Percentiles rank a stretch among this genome's conserved stretches.
Evolutionary conservation across 805 yeast species (phyloP).

Genomic region (Dipodascus geniculatus): DNA sequence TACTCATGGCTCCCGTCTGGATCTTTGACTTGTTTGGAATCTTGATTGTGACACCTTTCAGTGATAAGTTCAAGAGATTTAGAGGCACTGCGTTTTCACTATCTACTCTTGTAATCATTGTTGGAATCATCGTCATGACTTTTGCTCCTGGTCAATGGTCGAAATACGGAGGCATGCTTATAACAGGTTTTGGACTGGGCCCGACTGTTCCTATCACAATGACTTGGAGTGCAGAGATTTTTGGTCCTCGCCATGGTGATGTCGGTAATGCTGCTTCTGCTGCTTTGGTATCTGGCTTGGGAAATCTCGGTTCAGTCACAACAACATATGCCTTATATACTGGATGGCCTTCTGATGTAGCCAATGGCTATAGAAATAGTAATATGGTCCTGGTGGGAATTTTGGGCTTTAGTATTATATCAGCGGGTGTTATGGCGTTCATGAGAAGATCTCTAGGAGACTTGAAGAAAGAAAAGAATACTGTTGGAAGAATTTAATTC

Average conservation of each 20-base stretch:
- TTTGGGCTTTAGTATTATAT: constrained; percentile 59
- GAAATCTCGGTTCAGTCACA: constrained; percentile 75
- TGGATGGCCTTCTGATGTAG: constrained; percentile 77
- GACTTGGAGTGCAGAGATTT: constrained; percentile 74
- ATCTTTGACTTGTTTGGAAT: constrained; percentile 71
- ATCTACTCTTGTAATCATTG: constrained; percentile 56
- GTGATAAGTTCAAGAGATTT: constrained; percentile 50
- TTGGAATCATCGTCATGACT: constrained; percentile 66
- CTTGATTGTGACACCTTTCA: constrained; percentile 62
- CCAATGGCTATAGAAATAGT: constrained; percentile 49
- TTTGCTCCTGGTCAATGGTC: constrained; percentile 66
- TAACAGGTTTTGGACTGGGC: constrained; percentile 80
- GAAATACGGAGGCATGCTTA: constrained; percentile 66
- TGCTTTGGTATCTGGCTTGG: constrained; percentile 77
- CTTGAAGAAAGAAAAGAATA: constrained; percentile 8
- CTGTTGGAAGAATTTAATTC: neutral
- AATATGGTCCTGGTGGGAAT: constrained; percentile 78
- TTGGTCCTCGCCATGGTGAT: constrained; percentile 61
- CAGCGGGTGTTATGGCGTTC: constrained; percentile 29
- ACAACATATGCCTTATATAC: constrained; percentile 76
- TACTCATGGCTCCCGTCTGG: constrained; percentile 86
- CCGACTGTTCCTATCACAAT: constrained; percentile 84
- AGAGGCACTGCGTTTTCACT: constrained; percentile 53
- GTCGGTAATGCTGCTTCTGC: constrained; percentile 76
- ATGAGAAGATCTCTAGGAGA: constrained; percentile 28